Conservation (phyloP, 2,329 filamentous ascomycete genomes). For the Trichophyton benhamiae region DNA sequence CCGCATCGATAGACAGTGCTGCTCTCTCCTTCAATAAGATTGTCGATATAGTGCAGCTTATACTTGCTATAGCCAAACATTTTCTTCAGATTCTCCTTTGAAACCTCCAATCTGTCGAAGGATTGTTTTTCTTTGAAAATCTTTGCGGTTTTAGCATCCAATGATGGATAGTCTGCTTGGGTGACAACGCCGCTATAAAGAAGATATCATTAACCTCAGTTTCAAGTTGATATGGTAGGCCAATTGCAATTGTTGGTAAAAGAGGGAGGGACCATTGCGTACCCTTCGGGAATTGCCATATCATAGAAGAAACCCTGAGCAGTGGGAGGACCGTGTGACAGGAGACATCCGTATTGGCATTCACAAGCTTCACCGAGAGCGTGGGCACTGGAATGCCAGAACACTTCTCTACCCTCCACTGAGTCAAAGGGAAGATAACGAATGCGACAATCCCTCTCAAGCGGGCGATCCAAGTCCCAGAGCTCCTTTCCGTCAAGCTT, state of each 20-base stretch:
- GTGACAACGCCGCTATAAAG: constrained; percentile 48
- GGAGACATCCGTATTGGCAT: constrained; percentile 74
- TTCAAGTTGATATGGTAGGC: not conserved
- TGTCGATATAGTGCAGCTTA: constrained; percentile 94
- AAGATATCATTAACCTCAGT: not conserved
- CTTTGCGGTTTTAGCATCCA: constrained; percentile 67
- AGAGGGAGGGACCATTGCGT: constrained; percentile 11
- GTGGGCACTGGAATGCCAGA: constrained; percentile 95
- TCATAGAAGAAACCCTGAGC: constrained; percentile 95
- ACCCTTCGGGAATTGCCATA: constrained; percentile 68
- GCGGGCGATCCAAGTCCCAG: constrained; percentile 84
- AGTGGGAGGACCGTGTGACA: constrained; percentile 88
- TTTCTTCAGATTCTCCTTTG: constrained; percentile 81
- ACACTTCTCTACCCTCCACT: constrained; percentile 72
- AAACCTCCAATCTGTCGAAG: constrained; percentile 78
- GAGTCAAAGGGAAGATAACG: constrained; percentile 74
- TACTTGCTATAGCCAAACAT: constrained; percentile 99
- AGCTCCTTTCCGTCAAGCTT: constrained; percentile 66
- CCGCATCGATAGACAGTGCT: constrained; percentile 94
- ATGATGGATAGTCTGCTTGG: constrained; percentile 66
- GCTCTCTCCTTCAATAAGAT: constrained; percentile 81
- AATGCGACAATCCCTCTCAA: constrained; percentile 77
- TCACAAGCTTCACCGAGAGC: constrained; percentile 92
- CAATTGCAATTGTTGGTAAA: not conserved
- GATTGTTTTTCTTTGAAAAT: constrained; percentile 95